Percentiles rank a stretch among this genome's conserved stretches.
phyloP scores from a whole-genome alignment of 148 eudicot genomes.

The Rhododendron molle region DNA sequence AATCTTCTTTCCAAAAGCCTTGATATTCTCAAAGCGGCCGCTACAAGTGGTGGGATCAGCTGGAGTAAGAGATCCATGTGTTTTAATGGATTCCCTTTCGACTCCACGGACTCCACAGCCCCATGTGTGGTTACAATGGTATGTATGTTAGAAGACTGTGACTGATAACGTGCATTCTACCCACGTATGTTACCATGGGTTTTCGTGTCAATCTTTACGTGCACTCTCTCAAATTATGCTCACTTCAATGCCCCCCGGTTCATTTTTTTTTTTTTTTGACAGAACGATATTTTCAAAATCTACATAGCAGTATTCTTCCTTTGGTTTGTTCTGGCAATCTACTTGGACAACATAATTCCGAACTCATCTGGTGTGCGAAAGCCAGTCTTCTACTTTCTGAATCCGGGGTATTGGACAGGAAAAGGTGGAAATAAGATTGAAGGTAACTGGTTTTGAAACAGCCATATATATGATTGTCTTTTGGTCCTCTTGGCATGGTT shows the following conservation, averaged over 20 bases:
- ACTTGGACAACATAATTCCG: slow-evolving; percentile 79
- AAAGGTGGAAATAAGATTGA: slow-evolving; percentile 53
- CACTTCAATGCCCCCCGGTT: not conserved
- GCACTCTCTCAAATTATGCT: not conserved
- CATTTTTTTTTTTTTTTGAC: slow-evolving; percentile 11
- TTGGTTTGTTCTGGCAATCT: slow-evolving; percentile 65
- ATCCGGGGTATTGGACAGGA: slow-evolving; percentile 81
- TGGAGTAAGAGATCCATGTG: slow-evolving; percentile 42
- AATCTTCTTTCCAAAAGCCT: slow-evolving; percentile 53
- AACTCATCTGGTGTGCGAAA: slow-evolving; percentile 79
- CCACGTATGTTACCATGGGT: not conserved
- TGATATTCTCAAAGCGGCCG: slow-evolving; percentile 39
- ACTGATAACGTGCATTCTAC: not conserved
- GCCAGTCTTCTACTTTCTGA: slow-evolving; percentile 60
- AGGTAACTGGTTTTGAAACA: slow-evolving; percentile 36
- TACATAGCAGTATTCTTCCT: slow-evolving; percentile 36
- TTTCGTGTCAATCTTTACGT: not conserved
- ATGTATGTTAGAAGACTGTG: slow-evolving; percentile 7
- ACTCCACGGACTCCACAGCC: not conserved
- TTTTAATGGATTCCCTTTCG: not conserved
- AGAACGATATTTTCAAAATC: slow-evolving; percentile 50
- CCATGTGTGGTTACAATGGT: slow-evolving; percentile 55
- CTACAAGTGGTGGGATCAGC: slow-evolving; percentile 49
- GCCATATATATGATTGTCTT: not conserved
- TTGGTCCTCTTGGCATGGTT: slow-evolving; percentile 2